Evolutionary conservation across 768 basidiomycete genomes (phyloP), one percentile per base, ranked within the genome.

Genomic region (Lentinula edodes): DNA sequence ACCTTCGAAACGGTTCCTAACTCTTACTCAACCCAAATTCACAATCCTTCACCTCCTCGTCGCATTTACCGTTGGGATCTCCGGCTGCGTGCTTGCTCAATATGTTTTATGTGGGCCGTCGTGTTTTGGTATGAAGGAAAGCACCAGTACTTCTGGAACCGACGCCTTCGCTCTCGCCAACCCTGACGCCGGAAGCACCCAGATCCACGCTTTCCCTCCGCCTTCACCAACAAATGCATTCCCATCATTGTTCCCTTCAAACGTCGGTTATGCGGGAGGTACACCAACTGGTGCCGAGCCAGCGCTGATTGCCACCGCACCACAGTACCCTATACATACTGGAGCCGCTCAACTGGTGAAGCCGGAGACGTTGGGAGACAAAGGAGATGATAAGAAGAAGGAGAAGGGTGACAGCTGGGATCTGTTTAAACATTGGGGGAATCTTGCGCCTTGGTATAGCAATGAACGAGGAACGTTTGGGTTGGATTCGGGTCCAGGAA

Each of bases 401-500:
- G 67, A 63, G n/a, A 66, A 65, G 51, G 63, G 64, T 53, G 66
- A 61, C 46, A 69, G 68, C 28, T 93, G 91, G 65, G 83, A 88
- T 67, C 67, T 93, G 48, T 85, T 93, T 73, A 83, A 79, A 69
- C 81, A 84, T 46, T 94, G 92, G 92, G 92, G 92, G 0, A 93
- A 93, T 68, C 71, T 92, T 45, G 88, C 88, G 1, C 92, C 92
- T 10, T 94, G 92, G 92, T 93, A 88, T 70, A 90, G 87, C 64
- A 85, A 91, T 18, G 77, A 78, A 16, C 77, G 75, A 46, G 81
- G 78, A 12, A 75, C 82, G 1, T 94, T 92, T 72, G 91, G 92
- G 0, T 64, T 93, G 9, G 82, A 92, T 65, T 87, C 90, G 0
- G 79, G 80, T 5, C 86, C 90, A 0, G 87, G 84, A 41, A 78